Base-by-base conservation (phyloP, 495 filamentous ascomycete genomes). In the Aspergillus cristatus region DNA sequence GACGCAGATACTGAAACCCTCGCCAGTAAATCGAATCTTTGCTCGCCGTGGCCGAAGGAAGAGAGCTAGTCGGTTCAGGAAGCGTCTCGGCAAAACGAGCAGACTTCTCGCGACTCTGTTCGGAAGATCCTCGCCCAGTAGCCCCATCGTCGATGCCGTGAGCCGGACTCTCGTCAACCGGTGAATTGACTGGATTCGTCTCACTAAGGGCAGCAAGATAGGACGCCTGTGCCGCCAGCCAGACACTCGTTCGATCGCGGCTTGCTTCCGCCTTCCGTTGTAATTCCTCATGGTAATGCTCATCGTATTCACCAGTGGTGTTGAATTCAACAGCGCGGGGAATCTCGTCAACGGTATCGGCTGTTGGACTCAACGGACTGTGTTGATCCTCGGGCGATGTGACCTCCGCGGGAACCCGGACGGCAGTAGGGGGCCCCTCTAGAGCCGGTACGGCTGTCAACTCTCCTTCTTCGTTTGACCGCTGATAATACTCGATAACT, bases 11-110 rank as follows among this genome's bases (percentile, higher is more conserved):
- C 42, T 84, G 79, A 56, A 95, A 96, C 17, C 86, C 86, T 43
- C 86, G 80, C 70, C 90, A 89, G 55, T 91, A 95, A n/a, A 89
- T 84, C 1, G 82, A 81, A 48, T 93, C 86, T 51, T 79, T 63
- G 67, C 51, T 68, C 55, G 51, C 55, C 32, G 47, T 68, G 37
- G 47, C 32, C 16, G 58, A 41, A n/a, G 57, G 58, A 11, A 25
- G 34, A 15, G 50, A 55, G 24, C 55, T 66, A 20, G 49, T 57
- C 32, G 55, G 50, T 20, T 68, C 54, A 12, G 68, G 65, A 6
- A 73, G 55, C 7, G 63, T 60, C 33, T 77, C 70, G 17, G 76
- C 74, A 48, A 91, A 89, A n/a, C 81, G 78, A 17, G 89, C 85
- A 0, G 76, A 72, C 63, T 84, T 90, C 2, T 57, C 48, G 7